Percentiles rank a stretch among this genome's conserved stretches.
phyloP scores from a whole-genome alignment of 2,329 filamentous ascomycete species.

The Tolypocladium paradoxum region DNA sequence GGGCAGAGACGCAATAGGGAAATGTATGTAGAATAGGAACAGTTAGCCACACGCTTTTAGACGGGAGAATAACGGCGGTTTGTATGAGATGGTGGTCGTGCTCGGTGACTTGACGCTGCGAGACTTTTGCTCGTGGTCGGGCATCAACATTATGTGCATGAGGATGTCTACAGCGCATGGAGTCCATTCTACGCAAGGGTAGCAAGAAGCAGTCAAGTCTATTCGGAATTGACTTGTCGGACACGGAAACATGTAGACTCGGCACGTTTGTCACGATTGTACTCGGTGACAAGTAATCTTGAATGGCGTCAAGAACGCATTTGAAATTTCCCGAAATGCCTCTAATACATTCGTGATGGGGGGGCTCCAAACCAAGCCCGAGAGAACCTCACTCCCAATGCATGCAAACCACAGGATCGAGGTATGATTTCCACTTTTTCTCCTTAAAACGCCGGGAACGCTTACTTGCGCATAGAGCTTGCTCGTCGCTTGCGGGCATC shows the following conservation, averaged over 20 bases:
- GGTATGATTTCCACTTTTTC: constrained; percentile 21
- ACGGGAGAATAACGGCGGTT: neutral
- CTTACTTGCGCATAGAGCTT: constrained; percentile 88
- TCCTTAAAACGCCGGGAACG: constrained; percentile 22
- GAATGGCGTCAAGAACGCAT: constrained; percentile 16
- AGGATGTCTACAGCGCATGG: too few species aligned
- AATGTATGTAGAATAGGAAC: constrained; percentile 8
- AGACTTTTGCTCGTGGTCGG: too few species aligned
- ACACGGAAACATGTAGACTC: neutral
- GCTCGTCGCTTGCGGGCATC: constrained; percentile 95
- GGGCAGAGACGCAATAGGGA: constrained; percentile 4
- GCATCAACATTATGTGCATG: too few species aligned
- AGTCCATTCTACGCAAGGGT: neutral
- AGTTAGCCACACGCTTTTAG: neutral
- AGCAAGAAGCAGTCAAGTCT: too few species aligned
- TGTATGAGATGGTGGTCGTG: neutral
- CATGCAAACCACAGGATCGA: constrained; percentile 26
- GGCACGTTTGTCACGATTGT: neutral
- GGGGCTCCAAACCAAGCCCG: constrained; percentile 17
- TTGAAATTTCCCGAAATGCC: constrained; percentile 23
- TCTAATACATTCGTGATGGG: constrained; percentile 26
- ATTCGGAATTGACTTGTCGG: too few species aligned
- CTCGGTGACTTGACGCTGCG: neutral
- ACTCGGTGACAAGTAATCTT: neutral
- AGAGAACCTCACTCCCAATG: constrained; percentile 28